Percentiles rank a stretch among this genome's conserved stretches.
These are phyloP conservation scores for Yarrowia sp. DNA, from an alignment of 805 yeast genomes.

Conservation along the genomic window DNA sequence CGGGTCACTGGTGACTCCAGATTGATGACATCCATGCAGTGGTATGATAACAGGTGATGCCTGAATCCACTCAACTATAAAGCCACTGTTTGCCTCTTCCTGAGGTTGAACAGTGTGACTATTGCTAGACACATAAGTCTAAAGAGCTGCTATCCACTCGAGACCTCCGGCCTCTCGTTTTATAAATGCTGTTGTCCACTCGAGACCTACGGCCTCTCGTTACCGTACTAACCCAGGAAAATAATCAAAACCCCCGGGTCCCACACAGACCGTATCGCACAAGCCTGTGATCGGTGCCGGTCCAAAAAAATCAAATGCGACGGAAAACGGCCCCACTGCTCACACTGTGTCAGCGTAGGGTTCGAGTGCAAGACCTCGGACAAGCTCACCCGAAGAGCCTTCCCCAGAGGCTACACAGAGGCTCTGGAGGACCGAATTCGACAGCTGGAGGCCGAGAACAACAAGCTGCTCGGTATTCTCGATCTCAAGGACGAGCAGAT, in stretches of 20 bases:
- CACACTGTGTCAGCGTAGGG: conserved; percentile 80
- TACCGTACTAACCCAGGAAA: conserved; percentile 38
- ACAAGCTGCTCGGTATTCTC: conserved; percentile 58
- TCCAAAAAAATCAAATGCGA: conserved; percentile 69
- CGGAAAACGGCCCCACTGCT: conserved; percentile 65
- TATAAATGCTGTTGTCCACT: background rate
- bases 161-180: background rate
- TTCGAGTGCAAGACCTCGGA: conserved; percentile 87
- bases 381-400: conserved; percentile 77
- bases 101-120: too few species aligned
- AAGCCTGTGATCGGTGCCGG: conserved; percentile 88
- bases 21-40: too few species aligned
- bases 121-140: too few species aligned
- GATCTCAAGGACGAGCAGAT: conserved; percentile 63
- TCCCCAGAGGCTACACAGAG: conserved; percentile 90
- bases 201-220: background rate
- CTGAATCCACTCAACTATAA: too few species aligned
- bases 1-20: too few species aligned
- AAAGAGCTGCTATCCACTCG: too few species aligned
- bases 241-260: conserved; percentile 68
- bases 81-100: too few species aligned
- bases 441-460: conserved; percentile 77
- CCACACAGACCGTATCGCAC: conserved; percentile 68
- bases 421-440: conserved; percentile 84
- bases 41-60: too few species aligned